These are phyloP conservation scores for Tuber melanosporum DNA, from an alignment of 495 filamentous ascomycete species.

Conservation along the genomic window DNA sequence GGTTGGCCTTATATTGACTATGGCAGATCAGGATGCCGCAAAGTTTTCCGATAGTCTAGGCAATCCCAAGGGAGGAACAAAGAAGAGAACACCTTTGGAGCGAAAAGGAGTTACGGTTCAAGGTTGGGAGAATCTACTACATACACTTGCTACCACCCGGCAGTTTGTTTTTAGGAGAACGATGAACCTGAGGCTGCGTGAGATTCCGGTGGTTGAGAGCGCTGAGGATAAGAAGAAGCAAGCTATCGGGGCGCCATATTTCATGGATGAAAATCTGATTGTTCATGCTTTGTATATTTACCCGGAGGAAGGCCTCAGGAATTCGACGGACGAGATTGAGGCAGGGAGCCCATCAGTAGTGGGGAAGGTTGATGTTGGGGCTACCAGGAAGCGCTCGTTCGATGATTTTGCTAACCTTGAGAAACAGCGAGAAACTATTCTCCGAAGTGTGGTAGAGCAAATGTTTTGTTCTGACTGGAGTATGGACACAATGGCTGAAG, in stretches of 20 bases:
- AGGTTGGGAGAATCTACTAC: constrained; percentile 67
- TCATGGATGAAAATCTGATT: constrained; percentile 36
- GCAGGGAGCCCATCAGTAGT: constrained; percentile 6
- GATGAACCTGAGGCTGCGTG: constrained; percentile 60
- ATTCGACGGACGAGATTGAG: neutral
- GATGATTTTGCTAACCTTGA: constrained; percentile 13
- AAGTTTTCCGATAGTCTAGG: constrained; percentile 40
- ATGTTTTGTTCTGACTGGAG: constrained; percentile 41
- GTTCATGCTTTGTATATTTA: constrained; percentile 32
- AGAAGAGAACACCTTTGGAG: constrained; percentile 33
- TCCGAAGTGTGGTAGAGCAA: constrained; percentile 26
- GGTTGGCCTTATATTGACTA: constrained; percentile 71
- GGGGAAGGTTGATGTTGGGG: neutral
- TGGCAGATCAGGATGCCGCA: constrained; percentile 57
- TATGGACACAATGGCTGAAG: constrained; percentile 39
- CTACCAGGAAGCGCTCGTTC: constrained; percentile 27
- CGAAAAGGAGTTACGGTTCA: constrained; percentile 56
- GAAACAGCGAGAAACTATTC: constrained; percentile 18
- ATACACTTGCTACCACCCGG: constrained; percentile 71
- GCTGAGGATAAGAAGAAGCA: neutral
- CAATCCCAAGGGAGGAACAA: constrained; percentile 39
- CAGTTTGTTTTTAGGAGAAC: constrained; percentile 82
- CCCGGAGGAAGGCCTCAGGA: constrained; percentile 12
- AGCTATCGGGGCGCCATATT: constrained; percentile 18
- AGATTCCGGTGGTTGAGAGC: constrained; percentile 47